Base-by-base conservation (phyloP, 441 rosid species). In the Viola pubescens region DNA sequence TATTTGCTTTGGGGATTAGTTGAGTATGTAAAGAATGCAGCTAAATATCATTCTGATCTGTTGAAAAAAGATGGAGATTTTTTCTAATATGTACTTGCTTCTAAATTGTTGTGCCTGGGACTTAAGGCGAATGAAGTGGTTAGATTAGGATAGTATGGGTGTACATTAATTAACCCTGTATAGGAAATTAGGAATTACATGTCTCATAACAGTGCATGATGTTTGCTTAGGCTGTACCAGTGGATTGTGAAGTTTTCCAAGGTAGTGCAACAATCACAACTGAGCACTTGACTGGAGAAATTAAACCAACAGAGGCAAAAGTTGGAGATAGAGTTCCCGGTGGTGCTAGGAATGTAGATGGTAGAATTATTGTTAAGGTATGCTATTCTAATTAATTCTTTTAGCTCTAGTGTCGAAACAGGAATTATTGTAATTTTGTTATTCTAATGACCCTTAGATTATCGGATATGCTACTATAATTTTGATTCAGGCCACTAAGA, bases 311-410 rank as follows among this genome's bases (percentile, higher is more conserved):
- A 51, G 97, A 94, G 68, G 85, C 88, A 26, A 88, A 81, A 78
- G 79, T 75, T 70, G 98, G 97, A 56, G 97, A 88, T 72, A 80
- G 82, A 73, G 77, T 94, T 66, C 97, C 97, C 40, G 89, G 99
- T 61, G 99, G 99, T 70, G 97, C 99, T 16, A 86, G 97, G 73
- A 94, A 89, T 77, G 75, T 86, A 82, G 97, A 94, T 70, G 98
- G 99, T 44, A 83, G 97, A 82, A 89, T 94, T 71, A 83, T 94
- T 57, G 82, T 94, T 41, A 89, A 89, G 92, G 98, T 94, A 73
- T 70, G 64, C 65, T 54, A 16, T 73, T 48, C 71, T 52, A 4
- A 45, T 52, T 47, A 43, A 48, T 52, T 56, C 47, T 9, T 49
- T 51, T 10, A 60, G 57, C 62, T 45, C 49, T 65, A 12, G 49